A percentile compares a stretch with the other conserved stretches of the same genome.
Conservation (phyloP, 441 rosid species). For the Jatropha multifida region DNA sequence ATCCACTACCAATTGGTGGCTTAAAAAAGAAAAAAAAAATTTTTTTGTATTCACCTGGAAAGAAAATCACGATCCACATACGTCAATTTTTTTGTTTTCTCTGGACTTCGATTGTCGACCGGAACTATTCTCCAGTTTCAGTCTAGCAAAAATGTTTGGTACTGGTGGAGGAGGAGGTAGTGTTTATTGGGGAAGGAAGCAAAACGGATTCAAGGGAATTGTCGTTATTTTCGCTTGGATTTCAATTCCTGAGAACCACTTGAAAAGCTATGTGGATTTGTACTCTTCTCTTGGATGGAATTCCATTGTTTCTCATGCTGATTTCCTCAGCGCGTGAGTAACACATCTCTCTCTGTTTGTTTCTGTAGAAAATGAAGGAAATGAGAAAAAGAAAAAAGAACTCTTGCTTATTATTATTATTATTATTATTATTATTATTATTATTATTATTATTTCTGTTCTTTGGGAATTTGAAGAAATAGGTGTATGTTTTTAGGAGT, state of each 20-base stretch:
- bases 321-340: conserved; percentile 66
- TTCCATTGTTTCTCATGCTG: conserved; percentile 69
- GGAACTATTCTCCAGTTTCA: background rate
- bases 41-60: too few relatives aligned
- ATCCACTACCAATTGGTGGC: background rate
- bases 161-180: conserved; percentile 33
- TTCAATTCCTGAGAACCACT: conserved; percentile 45
- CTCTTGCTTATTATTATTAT: background rate
- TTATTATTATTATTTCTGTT: too few relatives aligned
- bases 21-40: background rate
- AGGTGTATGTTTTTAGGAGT: background rate
- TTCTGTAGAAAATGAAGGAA: conserved; percentile 7
- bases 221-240: conserved; percentile 77
- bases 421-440: background rate
- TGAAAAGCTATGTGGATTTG: conserved; percentile 52
- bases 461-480: too few relatives aligned
- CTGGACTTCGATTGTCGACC: background rate
- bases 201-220: conserved; percentile 49
- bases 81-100: background rate
- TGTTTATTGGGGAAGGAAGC: conserved; percentile 61
- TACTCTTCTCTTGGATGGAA: conserved; percentile 84
- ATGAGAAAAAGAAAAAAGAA: background rate
- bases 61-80: conserved; percentile 3
- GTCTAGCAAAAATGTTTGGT: conserved; percentile 36
- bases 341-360: conserved; percentile 20